Evolutionary conservation across 176 grass and related monocot species (phyloP).

Genomic region (Zea luxurians): DNA sequence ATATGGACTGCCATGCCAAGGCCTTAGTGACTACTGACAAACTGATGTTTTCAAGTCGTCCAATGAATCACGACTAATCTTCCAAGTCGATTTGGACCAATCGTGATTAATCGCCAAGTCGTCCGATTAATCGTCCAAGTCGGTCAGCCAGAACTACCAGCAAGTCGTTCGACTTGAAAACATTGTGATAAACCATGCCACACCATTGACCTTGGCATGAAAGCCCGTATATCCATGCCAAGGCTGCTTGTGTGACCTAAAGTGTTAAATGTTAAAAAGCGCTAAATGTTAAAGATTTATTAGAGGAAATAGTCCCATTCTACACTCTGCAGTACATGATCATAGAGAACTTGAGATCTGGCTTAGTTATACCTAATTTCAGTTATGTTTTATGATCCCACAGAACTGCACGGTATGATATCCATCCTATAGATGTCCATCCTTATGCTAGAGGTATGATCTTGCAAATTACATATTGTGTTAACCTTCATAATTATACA

Average conservation of each 20-base stretch:
- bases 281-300: neutral
- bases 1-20: neutral
- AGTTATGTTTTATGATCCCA: conserved; percentile 32
- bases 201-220: neutral
- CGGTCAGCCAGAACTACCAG: too few relatives aligned
- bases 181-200: neutral
- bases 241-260: neutral
- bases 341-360: conserved; percentile 13
- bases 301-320: neutral
- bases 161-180: too few relatives aligned
- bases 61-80: too few relatives aligned
- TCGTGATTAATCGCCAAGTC: too few relatives aligned
- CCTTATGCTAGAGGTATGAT: conserved; percentile 60
- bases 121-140: too few relatives aligned
- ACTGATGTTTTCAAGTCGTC: too few relatives aligned
- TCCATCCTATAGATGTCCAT: conserved; percentile 31
- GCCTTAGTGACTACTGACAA: too few relatives aligned
- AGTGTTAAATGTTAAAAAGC: neutral
- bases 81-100: too few relatives aligned
- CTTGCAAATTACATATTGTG: conserved; percentile 22
- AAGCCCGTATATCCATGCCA: neutral
- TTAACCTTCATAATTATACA: neutral
- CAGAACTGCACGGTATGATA: conserved; percentile 41
- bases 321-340: neutral
- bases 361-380: conserved; percentile 22